A percentile compares a stretch with the other conserved stretches of the same genome.
Conservation (phyloP, 306 rosid species). For the Lathyrus aphaca region DNA sequence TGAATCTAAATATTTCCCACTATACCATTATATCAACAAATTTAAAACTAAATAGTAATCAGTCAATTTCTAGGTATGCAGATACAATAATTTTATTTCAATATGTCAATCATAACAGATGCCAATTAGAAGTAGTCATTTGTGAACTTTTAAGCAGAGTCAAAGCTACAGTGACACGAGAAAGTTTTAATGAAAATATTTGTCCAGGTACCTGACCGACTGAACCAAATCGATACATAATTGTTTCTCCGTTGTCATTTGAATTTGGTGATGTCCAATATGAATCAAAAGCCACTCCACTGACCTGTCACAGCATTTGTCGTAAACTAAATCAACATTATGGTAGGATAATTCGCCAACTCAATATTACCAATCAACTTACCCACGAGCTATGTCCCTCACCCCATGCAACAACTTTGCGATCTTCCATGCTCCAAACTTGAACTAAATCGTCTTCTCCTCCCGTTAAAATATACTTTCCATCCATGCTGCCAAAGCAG, state of each 20-base stretch:
- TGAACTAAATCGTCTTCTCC: constrained; percentile 99
- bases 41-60: constrained; percentile 27
- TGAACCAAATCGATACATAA: constrained; percentile 92
- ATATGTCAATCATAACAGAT: constrained; percentile 4
- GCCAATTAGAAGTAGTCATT: neutral
- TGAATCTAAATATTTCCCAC: constrained; percentile 1
- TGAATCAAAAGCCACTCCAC: constrained; percentile 98
- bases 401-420: constrained; percentile 98
- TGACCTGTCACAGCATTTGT: constrained; percentile 65
- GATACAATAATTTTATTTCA: constrained; percentile 21
- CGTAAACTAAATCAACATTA: constrained; percentile 27
- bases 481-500: constrained; percentile 70
- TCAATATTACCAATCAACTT: constrained; percentile 42
- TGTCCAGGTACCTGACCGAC: constrained; percentile 82
- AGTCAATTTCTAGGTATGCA: constrained; percentile 24
- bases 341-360: constrained; percentile 30
- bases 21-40: constrained; percentile 12
- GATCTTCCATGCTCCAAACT: constrained; percentile 99
- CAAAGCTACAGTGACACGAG: neutral
- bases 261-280: constrained; percentile 93
- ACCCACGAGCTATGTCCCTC: constrained; percentile 99
- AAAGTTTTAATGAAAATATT: constrained; percentile 14
- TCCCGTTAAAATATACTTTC: constrained; percentile 92
- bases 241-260: constrained; percentile 68
- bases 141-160: constrained; percentile 11